Evolutionary conservation across 176 grass and related monocot genomes (phyloP).

Genomic region (Cocos nucifera): DNA sequence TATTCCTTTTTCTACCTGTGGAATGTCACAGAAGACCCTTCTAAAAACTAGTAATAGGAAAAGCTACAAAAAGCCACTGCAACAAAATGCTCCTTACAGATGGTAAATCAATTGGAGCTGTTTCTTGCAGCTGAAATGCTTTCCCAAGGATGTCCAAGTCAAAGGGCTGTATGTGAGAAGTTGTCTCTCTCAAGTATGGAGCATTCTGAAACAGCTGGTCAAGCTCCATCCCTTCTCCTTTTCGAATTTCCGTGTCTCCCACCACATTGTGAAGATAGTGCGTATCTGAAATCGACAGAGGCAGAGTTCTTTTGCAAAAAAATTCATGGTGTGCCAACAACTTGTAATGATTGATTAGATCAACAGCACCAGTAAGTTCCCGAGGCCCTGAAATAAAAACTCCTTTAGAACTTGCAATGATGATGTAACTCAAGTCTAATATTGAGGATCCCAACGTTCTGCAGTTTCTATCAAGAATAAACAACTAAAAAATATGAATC

Average conservation of each 20-base stretch:
- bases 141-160: conserved; percentile 21
- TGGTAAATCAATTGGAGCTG: conserved; percentile 15
- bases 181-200: conserved; percentile 14
- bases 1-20: conserved; percentile 23
- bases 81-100: not conserved
- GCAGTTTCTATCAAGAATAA: conserved; percentile 4
- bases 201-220: conserved; percentile 9
- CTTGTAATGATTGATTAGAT: conserved; percentile 29
- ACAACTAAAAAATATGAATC: not conserved
- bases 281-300: conserved; percentile 22
- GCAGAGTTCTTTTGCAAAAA: conserved; percentile 29
- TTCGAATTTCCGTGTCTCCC: conserved; percentile 29
- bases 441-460: too few species aligned
- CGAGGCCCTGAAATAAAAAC: conserved; percentile 14
- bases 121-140: conserved; percentile 23
- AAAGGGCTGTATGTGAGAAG: conserved; percentile 10
- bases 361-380: conserved; percentile 30
- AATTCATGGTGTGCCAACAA: conserved; percentile 26
- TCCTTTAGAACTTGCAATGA: too few species aligned
- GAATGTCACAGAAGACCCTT: not conserved
- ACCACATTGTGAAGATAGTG: conserved; percentile 27
- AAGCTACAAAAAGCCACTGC: too few species aligned
- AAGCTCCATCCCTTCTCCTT: conserved; percentile 20
- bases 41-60: not conserved
- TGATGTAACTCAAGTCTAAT: too few species aligned